Evolutionary conservation across 73 alveolate genomes (phyloP).

Genomic region (Paramecium sonneborni): DNA sequence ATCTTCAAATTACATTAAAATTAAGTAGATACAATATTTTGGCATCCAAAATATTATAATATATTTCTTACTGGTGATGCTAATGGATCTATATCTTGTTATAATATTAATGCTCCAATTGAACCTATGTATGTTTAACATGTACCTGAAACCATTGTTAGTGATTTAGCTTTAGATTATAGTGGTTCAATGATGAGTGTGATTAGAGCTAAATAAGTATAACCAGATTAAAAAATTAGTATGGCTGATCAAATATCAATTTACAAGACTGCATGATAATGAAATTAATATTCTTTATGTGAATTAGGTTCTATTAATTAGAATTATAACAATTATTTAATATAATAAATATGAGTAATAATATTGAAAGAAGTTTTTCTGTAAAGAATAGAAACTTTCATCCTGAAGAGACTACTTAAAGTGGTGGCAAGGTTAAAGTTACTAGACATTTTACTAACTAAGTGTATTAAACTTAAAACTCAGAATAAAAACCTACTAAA

Average conservation of each 20-base stretch:
- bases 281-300: neutral
- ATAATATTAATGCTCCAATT: neutral
- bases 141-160: neutral
- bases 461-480: neutral
- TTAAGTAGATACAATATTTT: neutral
- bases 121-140: neutral
- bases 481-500: neutral
- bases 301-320: neutral
- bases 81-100: neutral
- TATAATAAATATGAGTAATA: neutral
- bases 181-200: conserved; percentile 24
- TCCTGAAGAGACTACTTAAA: conserved; percentile 6
- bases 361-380: conserved; percentile 33
- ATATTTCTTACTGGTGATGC: conserved; percentile 1
- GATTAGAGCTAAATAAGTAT: conserved; percentile 27
- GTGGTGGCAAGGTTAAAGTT: neutral
- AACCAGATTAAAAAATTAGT: neutral
- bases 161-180: conserved; percentile 5
- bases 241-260: neutral
- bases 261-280: neutral
- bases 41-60: conserved; percentile 48
- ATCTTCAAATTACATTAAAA: neutral
- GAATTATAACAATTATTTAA: neutral
- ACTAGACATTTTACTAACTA: conserved; percentile 48
- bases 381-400: neutral